Evolutionary conservation across 2,329 filamentous ascomycete species (phyloP).

Genomic region (Plectosphaerella plurivora): DNA sequence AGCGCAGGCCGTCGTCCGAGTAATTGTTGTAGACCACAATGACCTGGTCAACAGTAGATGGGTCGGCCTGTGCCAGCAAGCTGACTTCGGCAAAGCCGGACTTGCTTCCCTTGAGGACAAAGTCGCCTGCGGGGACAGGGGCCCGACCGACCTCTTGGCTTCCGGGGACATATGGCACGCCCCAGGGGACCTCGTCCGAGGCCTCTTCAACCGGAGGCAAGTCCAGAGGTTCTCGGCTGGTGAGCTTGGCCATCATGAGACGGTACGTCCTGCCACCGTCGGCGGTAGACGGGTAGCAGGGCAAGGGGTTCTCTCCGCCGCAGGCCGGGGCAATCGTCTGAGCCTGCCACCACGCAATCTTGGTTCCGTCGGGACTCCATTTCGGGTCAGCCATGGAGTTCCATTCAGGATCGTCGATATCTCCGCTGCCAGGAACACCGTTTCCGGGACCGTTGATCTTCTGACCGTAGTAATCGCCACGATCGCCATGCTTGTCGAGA

Average conservation of each 20-base stretch:
- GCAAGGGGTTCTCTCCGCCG: constrained; percentile 32
- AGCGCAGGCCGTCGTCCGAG: constrained; percentile 25
- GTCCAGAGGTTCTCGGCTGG: constrained; percentile 21
- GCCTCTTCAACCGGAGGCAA: constrained; percentile 8
- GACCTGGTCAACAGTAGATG: constrained; percentile 11
- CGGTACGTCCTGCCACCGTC: constrained; percentile 28
- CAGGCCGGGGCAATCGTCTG: constrained; percentile 29
- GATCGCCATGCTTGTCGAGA: constrained; percentile 34
- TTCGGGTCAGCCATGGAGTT: constrained; percentile 36
- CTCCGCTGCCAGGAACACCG: constrained; percentile 18
- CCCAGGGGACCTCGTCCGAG: constrained; percentile 2
- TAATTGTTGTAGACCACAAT: constrained; percentile 30
- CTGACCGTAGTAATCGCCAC: constrained; percentile 34
- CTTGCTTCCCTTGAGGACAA: constrained; percentile 12
- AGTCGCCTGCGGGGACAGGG: constrained; percentile 6
- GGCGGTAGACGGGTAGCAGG: constrained; percentile 30
- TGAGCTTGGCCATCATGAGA: constrained; percentile 33
- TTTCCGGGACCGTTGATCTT: constrained; percentile 28
- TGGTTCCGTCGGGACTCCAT: constrained; percentile 31
- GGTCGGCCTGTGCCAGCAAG: constrained; percentile 6
- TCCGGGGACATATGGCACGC: constrained; percentile 2
- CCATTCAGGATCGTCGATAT: constrained; percentile 35
- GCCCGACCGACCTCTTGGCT: neutral
- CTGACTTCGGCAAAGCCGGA: constrained; percentile 15
- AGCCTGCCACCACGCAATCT: constrained; percentile 34